These are phyloP conservation scores for Fomitopsis betulina DNA, from an alignment of 1,284 basidiomycete genomes.

Conservation along the genomic window DNA sequence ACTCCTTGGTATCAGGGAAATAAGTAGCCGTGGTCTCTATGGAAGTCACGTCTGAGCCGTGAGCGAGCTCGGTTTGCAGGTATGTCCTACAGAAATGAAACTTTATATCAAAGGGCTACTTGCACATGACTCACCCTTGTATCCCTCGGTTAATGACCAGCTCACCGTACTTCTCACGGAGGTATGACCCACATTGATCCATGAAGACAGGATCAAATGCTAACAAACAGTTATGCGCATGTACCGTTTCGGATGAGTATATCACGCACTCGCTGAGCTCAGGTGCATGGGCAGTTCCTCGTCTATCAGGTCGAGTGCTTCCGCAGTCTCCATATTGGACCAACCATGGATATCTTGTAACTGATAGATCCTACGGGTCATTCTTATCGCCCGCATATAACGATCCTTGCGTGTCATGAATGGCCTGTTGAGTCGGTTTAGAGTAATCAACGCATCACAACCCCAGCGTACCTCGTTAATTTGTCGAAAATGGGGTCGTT, in stretches of 20 bases:
- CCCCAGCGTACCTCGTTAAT: constrained; percentile 38
- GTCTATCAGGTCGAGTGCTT: constrained; percentile 44
- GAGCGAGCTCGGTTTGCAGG: constrained; percentile 72
- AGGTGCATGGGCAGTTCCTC: constrained; percentile 48
- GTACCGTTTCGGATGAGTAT: constrained; percentile 1
- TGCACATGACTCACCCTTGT: constrained; percentile 37
- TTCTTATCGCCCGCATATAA: constrained; percentile 42
- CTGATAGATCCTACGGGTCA: constrained; percentile 55
- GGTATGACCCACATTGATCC: constrained; percentile 49
- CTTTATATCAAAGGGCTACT: background rate
- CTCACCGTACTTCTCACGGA: constrained; percentile 44
- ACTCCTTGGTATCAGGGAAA: constrained; percentile 61
- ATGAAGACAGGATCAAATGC: constrained; percentile 67
- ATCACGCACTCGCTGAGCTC: constrained; percentile 52
- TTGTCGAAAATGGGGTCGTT: constrained; percentile 66
- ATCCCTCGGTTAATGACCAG: constrained; percentile 54
- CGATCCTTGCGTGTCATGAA: constrained; percentile 49
- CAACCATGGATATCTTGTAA: constrained; percentile 49
- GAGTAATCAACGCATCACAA: background rate
- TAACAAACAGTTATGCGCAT: constrained; percentile 18
- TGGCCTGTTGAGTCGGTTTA: constrained; percentile 30
- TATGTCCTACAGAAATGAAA: constrained; percentile 38
- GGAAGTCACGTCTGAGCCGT: constrained; percentile 67
- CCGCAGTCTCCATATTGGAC: constrained; percentile 41
- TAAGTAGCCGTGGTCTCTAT: constrained; percentile 82